Evolutionary conservation across 495 filamentous ascomycete species (phyloP).

Genomic region (Podospora pseudoanserina): DNA sequence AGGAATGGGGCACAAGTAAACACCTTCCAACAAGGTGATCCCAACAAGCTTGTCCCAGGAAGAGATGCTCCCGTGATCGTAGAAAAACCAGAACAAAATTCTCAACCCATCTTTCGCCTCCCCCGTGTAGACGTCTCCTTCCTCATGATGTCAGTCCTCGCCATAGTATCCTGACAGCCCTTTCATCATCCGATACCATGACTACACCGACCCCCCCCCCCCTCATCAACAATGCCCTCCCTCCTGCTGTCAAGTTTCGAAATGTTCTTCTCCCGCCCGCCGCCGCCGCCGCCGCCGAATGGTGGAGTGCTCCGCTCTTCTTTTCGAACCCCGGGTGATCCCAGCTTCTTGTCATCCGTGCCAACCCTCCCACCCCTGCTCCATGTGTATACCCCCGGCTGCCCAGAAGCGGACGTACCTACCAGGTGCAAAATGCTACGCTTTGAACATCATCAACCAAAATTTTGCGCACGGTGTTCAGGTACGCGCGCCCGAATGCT

Average conservation of each 20-base stretch:
- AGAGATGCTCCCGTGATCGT: not conserved
- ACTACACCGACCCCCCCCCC: not conserved
- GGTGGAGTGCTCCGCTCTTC: too few relatives aligned
- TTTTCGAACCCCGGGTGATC: too few relatives aligned
- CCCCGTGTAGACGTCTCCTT: not conserved
- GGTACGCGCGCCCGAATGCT: not conserved
- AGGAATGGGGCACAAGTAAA: not conserved
- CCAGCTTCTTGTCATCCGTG: too few relatives aligned
- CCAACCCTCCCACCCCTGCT: too few relatives aligned
- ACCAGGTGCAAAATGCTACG: too few relatives aligned
- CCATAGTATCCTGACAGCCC: not conserved
- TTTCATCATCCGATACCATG: not conserved
- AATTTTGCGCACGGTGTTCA: slow-evolving; percentile 2
- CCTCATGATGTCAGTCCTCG: not conserved
- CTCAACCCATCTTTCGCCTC: not conserved
- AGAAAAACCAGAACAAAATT: not conserved
- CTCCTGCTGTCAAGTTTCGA: not conserved
- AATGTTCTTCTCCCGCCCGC: not conserved
- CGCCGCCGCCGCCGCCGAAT: not conserved
- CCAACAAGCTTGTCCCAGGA: not conserved
- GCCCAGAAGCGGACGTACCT: too few relatives aligned
- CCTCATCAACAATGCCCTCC: not conserved
- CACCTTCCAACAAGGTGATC: not conserved
- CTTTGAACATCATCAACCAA: not conserved
- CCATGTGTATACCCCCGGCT: too few relatives aligned